phyloP scores from a whole-genome alignment of 805 yeast genomes.

The Metschnikowia corniflorae region DNA sequence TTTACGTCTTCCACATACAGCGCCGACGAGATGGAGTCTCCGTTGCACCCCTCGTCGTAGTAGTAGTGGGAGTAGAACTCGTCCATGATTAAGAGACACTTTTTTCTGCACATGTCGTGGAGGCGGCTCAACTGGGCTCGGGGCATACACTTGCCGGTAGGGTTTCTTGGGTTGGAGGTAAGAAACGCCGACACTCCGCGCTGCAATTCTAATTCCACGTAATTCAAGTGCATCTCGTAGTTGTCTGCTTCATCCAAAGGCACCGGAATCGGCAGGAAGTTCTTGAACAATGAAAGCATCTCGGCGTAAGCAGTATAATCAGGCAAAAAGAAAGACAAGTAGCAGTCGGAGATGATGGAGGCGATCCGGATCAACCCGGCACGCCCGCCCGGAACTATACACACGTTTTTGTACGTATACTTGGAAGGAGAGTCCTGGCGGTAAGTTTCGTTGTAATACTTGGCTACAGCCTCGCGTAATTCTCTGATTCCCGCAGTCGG shows the following conservation, averaged over 20 bases:
- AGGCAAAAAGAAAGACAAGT: conserved; percentile 56
- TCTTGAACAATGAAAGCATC: conserved; percentile 59
- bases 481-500: conserved; percentile 57
- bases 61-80: conserved; percentile 60
- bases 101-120: conserved; percentile 51
- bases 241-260: conserved; percentile 56
- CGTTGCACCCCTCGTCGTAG: conserved; percentile 51
- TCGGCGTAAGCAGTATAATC: conserved; percentile 66
- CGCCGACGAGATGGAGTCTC: conserved; percentile 50
- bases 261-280: conserved; percentile 60
- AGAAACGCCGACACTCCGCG: conserved; percentile 57
- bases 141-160: conserved; percentile 54
- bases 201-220: conserved; percentile 47
- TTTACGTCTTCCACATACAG: conserved; percentile 52
- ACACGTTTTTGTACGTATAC: conserved; percentile 58
- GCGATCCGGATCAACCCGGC: conserved; percentile 63
- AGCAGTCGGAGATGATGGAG: conserved; percentile 55
- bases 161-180: conserved; percentile 62
- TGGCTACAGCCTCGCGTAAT: conserved; percentile 55
- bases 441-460: conserved; percentile 52
- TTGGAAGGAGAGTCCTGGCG: conserved; percentile 47
- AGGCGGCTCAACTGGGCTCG: conserved; percentile 44
- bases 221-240: conserved; percentile 52
- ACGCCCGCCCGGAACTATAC: conserved; percentile 63
- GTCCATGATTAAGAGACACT: conserved; percentile 59